A percentile compares a stretch with the other conserved stretches of the same genome.
Evolutionary conservation across 2,329 filamentous ascomycete genomes (phyloP).

Genomic region (Lasiodiplodia citricola): DNA sequence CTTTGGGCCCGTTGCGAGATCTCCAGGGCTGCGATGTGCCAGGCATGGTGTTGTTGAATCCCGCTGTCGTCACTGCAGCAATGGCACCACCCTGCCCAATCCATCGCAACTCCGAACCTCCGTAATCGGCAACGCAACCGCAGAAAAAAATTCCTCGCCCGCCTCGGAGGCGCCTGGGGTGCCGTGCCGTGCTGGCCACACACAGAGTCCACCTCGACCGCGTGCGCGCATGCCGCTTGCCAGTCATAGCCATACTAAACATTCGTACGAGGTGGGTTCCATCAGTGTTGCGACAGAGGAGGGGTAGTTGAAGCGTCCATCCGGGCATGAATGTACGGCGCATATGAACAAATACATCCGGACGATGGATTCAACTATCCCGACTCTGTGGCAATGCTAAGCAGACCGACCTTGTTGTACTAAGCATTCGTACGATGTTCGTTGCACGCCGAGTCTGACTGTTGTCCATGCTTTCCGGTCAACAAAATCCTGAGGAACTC

Average conservation of each 20-base stretch:
- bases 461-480: slow-evolving; percentile 7
- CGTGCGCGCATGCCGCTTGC: not conserved
- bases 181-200: not conserved
- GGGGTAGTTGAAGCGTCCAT: no score
- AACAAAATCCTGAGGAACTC: not conserved
- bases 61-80: not conserved
- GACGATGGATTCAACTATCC: no score
- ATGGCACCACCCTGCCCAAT: not conserved
- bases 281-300: no score
- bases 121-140: slow-evolving; percentile 17
- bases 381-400: no score
- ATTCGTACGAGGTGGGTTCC: not conserved
- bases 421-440: not conserved
- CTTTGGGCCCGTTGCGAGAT: not conserved
- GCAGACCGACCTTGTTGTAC: no score
- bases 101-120: not conserved
- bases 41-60: not conserved
- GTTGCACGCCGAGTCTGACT: not conserved
- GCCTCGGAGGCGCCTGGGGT: not conserved
- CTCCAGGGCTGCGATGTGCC: not conserved
- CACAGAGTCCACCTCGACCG: not conserved
- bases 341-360: no score
- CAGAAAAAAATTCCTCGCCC: not conserved
- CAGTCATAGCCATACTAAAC: not conserved
- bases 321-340: no score